Evolutionary conservation across 1,284 basidiomycete genomes (phyloP).

Genomic region (Trichosporon ovoides): DNA sequence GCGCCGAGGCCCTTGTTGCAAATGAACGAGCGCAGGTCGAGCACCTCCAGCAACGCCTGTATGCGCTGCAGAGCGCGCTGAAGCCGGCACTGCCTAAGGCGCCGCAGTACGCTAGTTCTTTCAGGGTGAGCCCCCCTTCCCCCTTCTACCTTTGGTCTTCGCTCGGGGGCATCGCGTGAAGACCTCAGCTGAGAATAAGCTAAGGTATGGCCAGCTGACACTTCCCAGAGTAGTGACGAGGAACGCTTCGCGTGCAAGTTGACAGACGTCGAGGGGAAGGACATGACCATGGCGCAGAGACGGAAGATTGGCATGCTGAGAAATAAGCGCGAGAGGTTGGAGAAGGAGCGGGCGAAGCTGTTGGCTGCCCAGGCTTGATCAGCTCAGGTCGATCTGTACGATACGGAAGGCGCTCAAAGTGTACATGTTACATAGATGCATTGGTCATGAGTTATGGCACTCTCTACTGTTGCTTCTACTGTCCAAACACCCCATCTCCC

Average conservation of each 20-base stretch:
- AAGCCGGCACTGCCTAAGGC: background rate
- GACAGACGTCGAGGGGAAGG: slow-evolving; percentile 32
- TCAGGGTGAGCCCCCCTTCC: background rate
- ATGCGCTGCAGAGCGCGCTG: background rate
- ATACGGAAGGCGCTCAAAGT: no score
- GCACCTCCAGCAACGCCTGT: background rate
- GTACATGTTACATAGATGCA: no score
- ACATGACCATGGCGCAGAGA: slow-evolving; percentile 36
- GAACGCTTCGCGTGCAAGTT: slow-evolving; percentile 18
- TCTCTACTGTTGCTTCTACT: background rate
- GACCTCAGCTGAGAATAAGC: no score
- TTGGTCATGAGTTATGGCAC: background rate
- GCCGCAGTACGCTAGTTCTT: background rate
- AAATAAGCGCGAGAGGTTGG: slow-evolving; percentile 39
- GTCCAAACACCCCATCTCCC: background rate
- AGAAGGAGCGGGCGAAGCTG: slow-evolving; percentile 39
- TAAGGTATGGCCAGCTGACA: no score
- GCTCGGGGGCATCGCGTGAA: no score
- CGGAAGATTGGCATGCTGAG: slow-evolving; percentile 39
- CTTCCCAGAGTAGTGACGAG: background rate
- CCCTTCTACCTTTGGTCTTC: no score
- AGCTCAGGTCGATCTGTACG: no score
- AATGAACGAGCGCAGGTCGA: background rate
- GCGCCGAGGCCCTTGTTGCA: slow-evolving; percentile 29
- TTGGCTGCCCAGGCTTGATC: background rate